Conservation (phyloP, 176 grass and related monocot genomes). For the Zoysia japonica region DNA sequence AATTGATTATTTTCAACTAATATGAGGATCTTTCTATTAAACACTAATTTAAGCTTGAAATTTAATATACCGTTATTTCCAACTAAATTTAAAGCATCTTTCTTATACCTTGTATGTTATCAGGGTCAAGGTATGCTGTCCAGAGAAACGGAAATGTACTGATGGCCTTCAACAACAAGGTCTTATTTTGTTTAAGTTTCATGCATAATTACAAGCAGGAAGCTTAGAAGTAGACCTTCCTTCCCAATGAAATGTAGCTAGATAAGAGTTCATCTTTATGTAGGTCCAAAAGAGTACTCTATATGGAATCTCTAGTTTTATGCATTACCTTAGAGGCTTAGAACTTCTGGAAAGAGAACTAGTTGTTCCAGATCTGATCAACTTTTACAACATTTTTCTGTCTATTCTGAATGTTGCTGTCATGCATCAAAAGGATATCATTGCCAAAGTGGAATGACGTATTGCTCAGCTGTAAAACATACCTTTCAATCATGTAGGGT, state of each 20-base stretch:
- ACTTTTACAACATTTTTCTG: background rate
- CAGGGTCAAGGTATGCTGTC: slow-evolving; percentile 94
- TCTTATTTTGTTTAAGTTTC: slow-evolving; percentile 30
- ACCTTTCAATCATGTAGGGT: background rate
- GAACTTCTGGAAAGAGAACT: background rate
- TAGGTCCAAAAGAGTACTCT: background rate
- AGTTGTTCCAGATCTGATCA: background rate
- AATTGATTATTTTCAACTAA: slow-evolving; percentile 9
- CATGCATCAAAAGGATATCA: background rate
- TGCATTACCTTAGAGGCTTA: background rate
- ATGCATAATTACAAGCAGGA: slow-evolving; percentile 3
- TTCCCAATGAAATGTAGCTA: background rate
- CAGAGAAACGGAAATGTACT: slow-evolving; percentile 85
- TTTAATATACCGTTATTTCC: background rate
- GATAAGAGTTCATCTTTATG: background rate
- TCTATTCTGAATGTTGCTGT: background rate
- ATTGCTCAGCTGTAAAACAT: background rate
- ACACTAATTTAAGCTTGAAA: background rate
- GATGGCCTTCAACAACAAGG: slow-evolving; percentile 98
- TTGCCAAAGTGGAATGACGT: background rate
- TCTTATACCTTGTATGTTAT: background rate
- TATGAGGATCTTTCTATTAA: slow-evolving; percentile 5
- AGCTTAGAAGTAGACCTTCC: background rate
- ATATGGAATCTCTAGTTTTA: background rate
- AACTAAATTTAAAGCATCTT: slow-evolving; percentile 26